These are phyloP conservation scores for Periglandula ipomoeae DNA, from an alignment of 2,329 filamentous ascomycete species.

Conservation along the genomic window DNA sequence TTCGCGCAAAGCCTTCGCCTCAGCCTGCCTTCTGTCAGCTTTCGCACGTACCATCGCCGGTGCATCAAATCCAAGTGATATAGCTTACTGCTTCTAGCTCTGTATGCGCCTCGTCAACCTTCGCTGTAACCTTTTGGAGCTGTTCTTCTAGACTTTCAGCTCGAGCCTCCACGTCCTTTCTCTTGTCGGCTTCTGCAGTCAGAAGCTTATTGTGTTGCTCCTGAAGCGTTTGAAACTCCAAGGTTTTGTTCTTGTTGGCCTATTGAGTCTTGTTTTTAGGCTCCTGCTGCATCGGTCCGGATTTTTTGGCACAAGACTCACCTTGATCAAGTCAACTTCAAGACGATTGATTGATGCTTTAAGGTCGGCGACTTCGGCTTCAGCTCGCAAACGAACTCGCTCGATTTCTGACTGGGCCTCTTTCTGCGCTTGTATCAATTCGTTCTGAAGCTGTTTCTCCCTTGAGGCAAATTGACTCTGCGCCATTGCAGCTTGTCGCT, in stretches of 20 bases:
- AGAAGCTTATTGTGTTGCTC: constrained; percentile 24
- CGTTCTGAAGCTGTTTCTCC: constrained; percentile 21
- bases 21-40: constrained; percentile 17
- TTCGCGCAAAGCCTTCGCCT: constrained; percentile 28
- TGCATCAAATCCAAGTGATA: neutral
- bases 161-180: constrained; percentile 18
- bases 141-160: constrained; percentile 18
- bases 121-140: constrained; percentile 13
- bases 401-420: constrained; percentile 39
- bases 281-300: neutral
- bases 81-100: constrained; percentile 18
- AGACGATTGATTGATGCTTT: constrained; percentile 51
- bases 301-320: constrained; percentile 15
- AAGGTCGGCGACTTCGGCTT: constrained; percentile 56
- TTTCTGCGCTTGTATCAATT: constrained; percentile 38
- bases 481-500: constrained; percentile 12
- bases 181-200: constrained; percentile 26
- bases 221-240: constrained; percentile 49
- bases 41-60: neutral
- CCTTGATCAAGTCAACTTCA: constrained; percentile 54
- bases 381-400: constrained; percentile 37
- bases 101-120: constrained; percentile 13
- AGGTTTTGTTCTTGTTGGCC: constrained; percentile 49
- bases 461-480: constrained; percentile 13
- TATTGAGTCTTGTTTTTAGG: constrained; percentile 19